Base-by-base conservation (phyloP, 768 basidiomycete genomes). In the Trametes maxima region DNA sequence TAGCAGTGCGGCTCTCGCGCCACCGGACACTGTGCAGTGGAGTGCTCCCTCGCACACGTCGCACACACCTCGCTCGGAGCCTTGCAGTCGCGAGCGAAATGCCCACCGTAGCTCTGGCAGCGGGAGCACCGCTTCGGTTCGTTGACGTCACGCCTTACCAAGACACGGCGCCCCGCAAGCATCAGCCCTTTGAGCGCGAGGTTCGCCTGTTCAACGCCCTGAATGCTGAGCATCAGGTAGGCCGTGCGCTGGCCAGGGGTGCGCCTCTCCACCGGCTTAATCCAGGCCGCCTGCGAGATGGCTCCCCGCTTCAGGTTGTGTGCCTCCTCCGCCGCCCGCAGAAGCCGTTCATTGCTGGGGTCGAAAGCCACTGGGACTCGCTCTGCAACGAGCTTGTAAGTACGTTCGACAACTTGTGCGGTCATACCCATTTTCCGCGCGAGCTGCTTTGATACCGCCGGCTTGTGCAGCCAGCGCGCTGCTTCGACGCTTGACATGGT, bases 51-150 rank as follows among this genome's bases (percentile, higher is more conserved):
- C 25, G 42, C 67, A 39, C 69, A 70, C 12, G 56, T 65, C 1
- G 64, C 66, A 50, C 67, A 68, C 33, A 48, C 59, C 6, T 64
- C n/a, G n/a, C n/a, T n/a, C n/a, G n/a, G n/a, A n/a, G n/a, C n/a
- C n/a, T n/a, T n/a, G n/a, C n/a, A n/a, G n/a, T n/a, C n/a, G n/a
- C n/a, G n/a, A n/a, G n/a, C n/a, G n/a, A n/a, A n/a, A n/a, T n/a
- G n/a, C n/a, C 36, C 37, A 5, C 24, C 61, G 4, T 63, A 50
- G 2, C n/a, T 5, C 42, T 74, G 73, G 54, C 72, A 75, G 21
- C 70, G 70, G 21, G 68, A 19, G 67, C 74, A 75, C 10, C 65
- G 57, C 24, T 25, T 28, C 12, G 68, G 71, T 43, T 74, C 73
- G 2, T 57, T 14, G 1, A 65, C 37, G 19, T 67, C 51, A 19